Conservation (phyloP, 768 basidiomycete genomes). For the Russula olivacea region DNA sequence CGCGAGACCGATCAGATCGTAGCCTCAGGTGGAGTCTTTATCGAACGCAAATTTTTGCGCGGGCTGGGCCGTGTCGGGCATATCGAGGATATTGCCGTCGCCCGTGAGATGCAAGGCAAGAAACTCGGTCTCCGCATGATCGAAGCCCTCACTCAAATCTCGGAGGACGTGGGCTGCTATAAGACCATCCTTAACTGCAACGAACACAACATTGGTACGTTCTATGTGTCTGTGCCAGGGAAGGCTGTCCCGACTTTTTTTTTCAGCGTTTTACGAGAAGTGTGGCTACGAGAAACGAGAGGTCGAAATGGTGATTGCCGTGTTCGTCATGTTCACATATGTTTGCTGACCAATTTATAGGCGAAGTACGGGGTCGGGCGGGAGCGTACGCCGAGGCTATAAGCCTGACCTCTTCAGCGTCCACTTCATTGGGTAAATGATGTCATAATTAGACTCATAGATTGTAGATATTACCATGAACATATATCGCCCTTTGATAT, state of each 20-base stretch:
- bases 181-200: slow-evolving; percentile 98
- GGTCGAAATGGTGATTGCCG: slow-evolving; percentile 73
- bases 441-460: neutral
- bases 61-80: slow-evolving; percentile 85
- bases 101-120: slow-evolving; percentile 82
- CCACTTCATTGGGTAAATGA: neutral
- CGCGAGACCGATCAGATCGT: slow-evolving; percentile 72
- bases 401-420: neutral
- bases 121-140: slow-evolving; percentile 87
- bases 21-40: slow-evolving; percentile 73
- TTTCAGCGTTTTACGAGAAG: slow-evolving; percentile 90
- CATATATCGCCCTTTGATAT: neutral
- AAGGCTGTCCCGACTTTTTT: neutral
- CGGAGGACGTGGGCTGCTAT: slow-evolving; percentile 77
- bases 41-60: slow-evolving; percentile 94
- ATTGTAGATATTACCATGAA: slow-evolving; percentile 1
- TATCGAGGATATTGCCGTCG: slow-evolving; percentile 96
- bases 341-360: slow-evolving; percentile 31
- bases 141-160: slow-evolving; percentile 76
- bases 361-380: slow-evolving; percentile 54
- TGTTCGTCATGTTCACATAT: neutral
- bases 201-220: slow-evolving; percentile 85
- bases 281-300: slow-evolving; percentile 91
- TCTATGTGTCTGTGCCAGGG: slow-evolving; percentile 25
- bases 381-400: slow-evolving; percentile 34